These are phyloP conservation scores for Linderina pennispora DNA, from an alignment of 192 early-diverging fungal species.

Conservation along the genomic window DNA sequence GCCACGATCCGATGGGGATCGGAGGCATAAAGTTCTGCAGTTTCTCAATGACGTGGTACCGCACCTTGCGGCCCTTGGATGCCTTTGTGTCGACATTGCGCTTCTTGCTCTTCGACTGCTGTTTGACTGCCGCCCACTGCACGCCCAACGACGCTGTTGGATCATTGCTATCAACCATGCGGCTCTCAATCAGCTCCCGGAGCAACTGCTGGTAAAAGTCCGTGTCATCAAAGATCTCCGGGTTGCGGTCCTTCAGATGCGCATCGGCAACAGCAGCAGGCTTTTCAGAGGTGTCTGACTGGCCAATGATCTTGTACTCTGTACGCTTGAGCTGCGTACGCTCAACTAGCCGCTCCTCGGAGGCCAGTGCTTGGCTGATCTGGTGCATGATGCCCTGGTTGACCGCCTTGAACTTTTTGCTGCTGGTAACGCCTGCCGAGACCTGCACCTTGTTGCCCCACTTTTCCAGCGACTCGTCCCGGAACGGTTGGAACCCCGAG, in stretches of 20 bases:
- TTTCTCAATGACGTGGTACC: conserved; percentile 96
- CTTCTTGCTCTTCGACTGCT: conserved; percentile 59
- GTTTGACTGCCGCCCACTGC: conserved; percentile 77
- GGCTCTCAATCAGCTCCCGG: conserved; percentile 90
- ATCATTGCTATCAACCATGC: conserved; percentile 89
- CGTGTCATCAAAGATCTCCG: conserved; percentile 91
- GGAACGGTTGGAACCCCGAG: conserved; percentile 62
- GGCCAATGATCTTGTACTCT: conserved; percentile 53
- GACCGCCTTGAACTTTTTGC: conserved; percentile 95
- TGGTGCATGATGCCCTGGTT: conserved; percentile 79
- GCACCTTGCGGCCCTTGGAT: conserved; percentile 84
- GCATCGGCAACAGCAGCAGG: conserved; percentile 43
- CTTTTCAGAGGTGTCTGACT: not conserved
- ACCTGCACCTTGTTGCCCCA: conserved; percentile 87
- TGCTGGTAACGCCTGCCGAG: conserved; percentile 57
- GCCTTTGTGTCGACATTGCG: conserved; percentile 78
- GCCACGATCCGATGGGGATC: conserved; percentile 82
- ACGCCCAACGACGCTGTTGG: conserved; percentile 65
- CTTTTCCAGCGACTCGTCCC: conserved; percentile 85
- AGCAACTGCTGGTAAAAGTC: conserved; percentile 94
- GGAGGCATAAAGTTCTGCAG: conserved; percentile 96
- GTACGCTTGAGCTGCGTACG: conserved; percentile 79
- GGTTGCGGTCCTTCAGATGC: conserved; percentile 49
- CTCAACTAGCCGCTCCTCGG: conserved; percentile 74
- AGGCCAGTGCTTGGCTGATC: conserved; percentile 61